Evolutionary conservation across 805 yeast genomes (phyloP), one percentile per base, ranked within the genome.

Genomic region (Schwanniomyces pseudopolymorphus): DNA sequence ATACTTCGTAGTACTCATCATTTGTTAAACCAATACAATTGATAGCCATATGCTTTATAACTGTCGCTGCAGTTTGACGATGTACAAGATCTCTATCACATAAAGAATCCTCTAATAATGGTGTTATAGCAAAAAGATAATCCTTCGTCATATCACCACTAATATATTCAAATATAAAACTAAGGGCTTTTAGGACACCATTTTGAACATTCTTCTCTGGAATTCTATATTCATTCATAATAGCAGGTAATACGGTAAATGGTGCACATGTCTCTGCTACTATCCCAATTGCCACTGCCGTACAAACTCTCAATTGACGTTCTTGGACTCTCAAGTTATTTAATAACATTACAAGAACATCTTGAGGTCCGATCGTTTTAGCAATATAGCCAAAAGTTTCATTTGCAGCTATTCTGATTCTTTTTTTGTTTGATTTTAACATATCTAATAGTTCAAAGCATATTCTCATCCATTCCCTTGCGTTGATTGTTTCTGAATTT

Each of bases 281-380:
- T 55, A 94, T 90, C 31, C 96, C 99, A 53, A 94, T 88, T 0
- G 99, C 99, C 35, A 94, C 97, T 5, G 99, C 97, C 0, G 98
- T 89, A 63, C 97, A 92, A 7, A 94, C 96, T 60, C 99, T 84
- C 36, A 89, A 75, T 67, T 94, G 99, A 60, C 99, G 87, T 61
- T 94, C 98, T 61, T 92, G 98, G 6, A 91, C 96, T 49, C 88
- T 78, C 53, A 94, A 71, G 56, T 92, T 92, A 56, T 87, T 89
- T 46, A 94, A 67, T 31, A 94, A 70, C 47, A 96, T 85, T 1
- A 85, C 91, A 17, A 94, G 66, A 3, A 94, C 96, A 63, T 94
- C 98, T 50, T 89, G 94, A 0, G 99, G 99, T 0, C 99, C 99
- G 41, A 94, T 85, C 0, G 96, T 96, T 51, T 80, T 80, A 0